phyloP scores from a whole-genome alignment of 805 yeast species.

The Grigorovia yakushimaensis region DNA sequence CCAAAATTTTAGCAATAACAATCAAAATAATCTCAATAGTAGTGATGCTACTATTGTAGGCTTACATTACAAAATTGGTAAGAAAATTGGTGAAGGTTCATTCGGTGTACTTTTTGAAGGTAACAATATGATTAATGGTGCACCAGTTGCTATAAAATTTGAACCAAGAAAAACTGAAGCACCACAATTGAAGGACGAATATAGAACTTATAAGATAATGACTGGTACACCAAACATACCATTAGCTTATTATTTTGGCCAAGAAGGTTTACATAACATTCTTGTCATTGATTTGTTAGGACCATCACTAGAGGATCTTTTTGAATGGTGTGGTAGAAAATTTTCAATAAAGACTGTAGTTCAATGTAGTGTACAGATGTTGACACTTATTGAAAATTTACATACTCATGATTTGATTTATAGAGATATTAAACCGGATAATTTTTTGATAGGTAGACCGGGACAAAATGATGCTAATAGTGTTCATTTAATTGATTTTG shows the following conservation, averaged over 20 bases:
- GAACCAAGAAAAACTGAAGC: conserved; percentile 96
- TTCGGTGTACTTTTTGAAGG: conserved; percentile 98
- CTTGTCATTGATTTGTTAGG: conserved; percentile 91
- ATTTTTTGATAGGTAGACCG: conserved; percentile 89
- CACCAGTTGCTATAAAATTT: conserved; percentile 89
- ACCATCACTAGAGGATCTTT: conserved; percentile 89
- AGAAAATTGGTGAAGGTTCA: conserved; percentile 97
- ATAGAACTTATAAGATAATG: conserved; percentile 81
- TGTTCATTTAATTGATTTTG: conserved; percentile 89
- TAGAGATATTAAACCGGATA: conserved; percentile 96
- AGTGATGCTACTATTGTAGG: conserved; percentile 48
- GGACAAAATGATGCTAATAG: conserved; percentile 75
- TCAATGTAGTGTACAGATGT: conserved; percentile 93
- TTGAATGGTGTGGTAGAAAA: conserved; percentile 96
- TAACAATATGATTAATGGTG: conserved; percentile 75
- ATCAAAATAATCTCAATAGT: not conserved
- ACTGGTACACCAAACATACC: conserved; percentile 87
- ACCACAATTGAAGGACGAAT: conserved; percentile 94
- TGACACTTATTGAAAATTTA: conserved; percentile 71
- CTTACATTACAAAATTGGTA: conserved; percentile 91
- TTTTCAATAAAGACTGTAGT: conserved; percentile 83
- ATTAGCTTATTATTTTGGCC: conserved; percentile 92
- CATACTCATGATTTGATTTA: conserved; percentile 88
- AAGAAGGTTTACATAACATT: conserved; percentile 94
- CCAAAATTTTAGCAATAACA: no score